These are phyloP conservation scores for Fusarium zealandicum DNA, from an alignment of 2,329 filamentous ascomycete genomes.

Conservation along the genomic window DNA sequence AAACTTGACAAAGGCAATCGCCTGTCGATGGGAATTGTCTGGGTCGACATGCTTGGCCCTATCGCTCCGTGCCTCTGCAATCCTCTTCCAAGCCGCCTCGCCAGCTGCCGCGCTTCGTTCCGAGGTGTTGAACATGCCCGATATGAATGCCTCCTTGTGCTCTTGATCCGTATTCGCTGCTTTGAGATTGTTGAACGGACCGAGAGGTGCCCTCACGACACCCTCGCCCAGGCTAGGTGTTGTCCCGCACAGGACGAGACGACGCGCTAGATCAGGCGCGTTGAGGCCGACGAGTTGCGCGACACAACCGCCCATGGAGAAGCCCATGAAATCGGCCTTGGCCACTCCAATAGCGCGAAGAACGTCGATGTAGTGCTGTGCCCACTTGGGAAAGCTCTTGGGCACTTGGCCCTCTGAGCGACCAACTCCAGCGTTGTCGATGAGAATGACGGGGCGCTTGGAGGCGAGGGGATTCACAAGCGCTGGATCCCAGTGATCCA, in stretches of 20 bases:
- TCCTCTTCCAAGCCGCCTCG: slow-evolving; percentile 46
- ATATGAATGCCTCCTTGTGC: slow-evolving; percentile 45
- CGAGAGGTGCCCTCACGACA: slow-evolving; percentile 41
- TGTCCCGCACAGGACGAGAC: slow-evolving; percentile 55
- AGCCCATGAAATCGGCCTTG: slow-evolving; percentile 56
- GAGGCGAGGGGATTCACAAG: slow-evolving; percentile 54
- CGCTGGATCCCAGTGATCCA: slow-evolving; percentile 53
- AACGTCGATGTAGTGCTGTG: slow-evolving; percentile 46
- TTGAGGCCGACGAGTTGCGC: slow-evolving; percentile 55
- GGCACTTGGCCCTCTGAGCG: slow-evolving; percentile 53
- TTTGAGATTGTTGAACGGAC: slow-evolving; percentile 46
- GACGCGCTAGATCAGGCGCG: slow-evolving; percentile 47
- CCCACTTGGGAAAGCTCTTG: slow-evolving; percentile 43
- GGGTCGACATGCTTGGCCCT: slow-evolving; percentile 40
- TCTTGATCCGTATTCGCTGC: slow-evolving; percentile 45
- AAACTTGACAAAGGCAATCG: slow-evolving; percentile 46
- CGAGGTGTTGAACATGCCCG: slow-evolving; percentile 46
- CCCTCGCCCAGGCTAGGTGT: slow-evolving; percentile 50
- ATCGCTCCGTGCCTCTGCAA: slow-evolving; percentile 39
- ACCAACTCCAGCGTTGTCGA: slow-evolving; percentile 59
- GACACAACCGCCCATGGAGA: slow-evolving; percentile 57
- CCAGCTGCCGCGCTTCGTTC: slow-evolving; percentile 45
- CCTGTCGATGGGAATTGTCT: slow-evolving; percentile 42
- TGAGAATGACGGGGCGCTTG: slow-evolving; percentile 52
- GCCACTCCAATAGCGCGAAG: slow-evolving; percentile 48